Base-by-base conservation (phyloP, 805 yeast species). In the Maudiozyma barnettii region DNA sequence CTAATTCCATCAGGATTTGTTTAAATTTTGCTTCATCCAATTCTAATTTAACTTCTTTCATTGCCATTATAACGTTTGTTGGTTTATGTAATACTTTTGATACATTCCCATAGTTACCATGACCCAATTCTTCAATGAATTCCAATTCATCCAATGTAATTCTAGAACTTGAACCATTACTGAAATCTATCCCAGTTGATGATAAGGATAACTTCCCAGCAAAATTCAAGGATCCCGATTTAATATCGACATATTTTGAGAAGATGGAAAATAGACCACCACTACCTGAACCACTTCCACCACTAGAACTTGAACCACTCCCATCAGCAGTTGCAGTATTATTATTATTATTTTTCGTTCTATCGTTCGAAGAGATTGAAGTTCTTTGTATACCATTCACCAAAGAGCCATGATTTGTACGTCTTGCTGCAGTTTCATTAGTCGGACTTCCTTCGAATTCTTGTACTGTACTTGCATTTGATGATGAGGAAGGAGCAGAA, bases 31-130 rank as follows among this genome's bases (percentile, higher is more conserved):
- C 76, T 58, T 91, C 97, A 61, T 93, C 98, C 50, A 93, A 73
- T 63, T 91, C 98, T 41, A 93, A 70, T 46, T 96, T 73, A 41
- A 93, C 96, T 64, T 93, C 98, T 65, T 93, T 93, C 95, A 93
- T 88, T 1, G 98, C 98, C 97, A 93, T 89, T 18, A 81, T 68
- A 18, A 91, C 84, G 19, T 88, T 85, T 0, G 96, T 89, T 12
- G 98, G 98, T 59, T 82, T 87, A 66, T 93, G 97, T 40, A 87
- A 69, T 2, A 91, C 99, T 65, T 89, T 90, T 20, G 90, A 79
- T 7, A 93, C 99, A 1, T 95, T 86, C 46, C 99, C 99, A 65
- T 93, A 93, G 67, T 93, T 93, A 9, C 99, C 99, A 42, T 91
- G 78, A 2, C 99, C 99, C 41, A 93, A 70, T 65, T 91, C 98